These are phyloP conservation scores for Ciborinia camelliae DNA, from an alignment of 2,329 filamentous ascomycete species.

Conservation along the genomic window DNA sequence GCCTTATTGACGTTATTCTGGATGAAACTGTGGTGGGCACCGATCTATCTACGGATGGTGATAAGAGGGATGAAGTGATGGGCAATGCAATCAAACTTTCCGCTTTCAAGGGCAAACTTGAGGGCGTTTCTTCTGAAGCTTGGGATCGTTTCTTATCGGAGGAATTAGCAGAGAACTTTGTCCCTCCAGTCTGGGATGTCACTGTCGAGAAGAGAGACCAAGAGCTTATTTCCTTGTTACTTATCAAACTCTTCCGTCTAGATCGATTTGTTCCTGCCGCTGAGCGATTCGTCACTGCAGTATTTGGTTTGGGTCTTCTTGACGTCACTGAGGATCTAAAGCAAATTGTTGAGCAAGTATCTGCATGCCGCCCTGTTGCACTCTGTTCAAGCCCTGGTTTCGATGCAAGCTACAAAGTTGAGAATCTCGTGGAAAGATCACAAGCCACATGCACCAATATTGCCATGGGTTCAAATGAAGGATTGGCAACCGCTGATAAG, in stretches of 20 bases:
- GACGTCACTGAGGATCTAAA: slow-evolving; percentile 83
- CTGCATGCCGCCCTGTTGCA: slow-evolving; percentile 79
- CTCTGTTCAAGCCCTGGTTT: slow-evolving; percentile 95
- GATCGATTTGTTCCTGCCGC: slow-evolving; percentile 92
- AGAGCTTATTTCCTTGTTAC: slow-evolving; percentile 75
- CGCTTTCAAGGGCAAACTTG: slow-evolving; percentile 69
- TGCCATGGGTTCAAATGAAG: slow-evolving; percentile 98
- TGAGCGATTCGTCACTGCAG: slow-evolving; percentile 81
- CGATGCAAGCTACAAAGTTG: slow-evolving; percentile 98
- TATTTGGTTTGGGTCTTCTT: slow-evolving; percentile 80
- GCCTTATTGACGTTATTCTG: slow-evolving; percentile 79
- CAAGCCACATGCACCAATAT: slow-evolving; percentile 88
- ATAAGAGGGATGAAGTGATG: slow-evolving; percentile 66
- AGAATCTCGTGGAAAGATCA: slow-evolving; percentile 83
- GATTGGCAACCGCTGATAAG: slow-evolving; percentile 87
- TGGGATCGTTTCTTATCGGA: slow-evolving; percentile 84
- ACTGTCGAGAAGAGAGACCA: slow-evolving; percentile 65
- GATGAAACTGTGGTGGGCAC: slow-evolving; percentile 72
- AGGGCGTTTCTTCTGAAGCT: slow-evolving; percentile 55
- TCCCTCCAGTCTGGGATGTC: slow-evolving; percentile 73
- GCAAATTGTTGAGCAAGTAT: slow-evolving; percentile 79
- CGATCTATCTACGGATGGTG: slow-evolving; percentile 69
- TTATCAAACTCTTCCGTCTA: slow-evolving; percentile 92
- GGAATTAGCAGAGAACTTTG: slow-evolving; percentile 79
- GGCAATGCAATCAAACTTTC: slow-evolving; percentile 64